Percentiles rank a stretch among this genome's conserved stretches.
phyloP scores from a whole-genome alignment of 768 basidiomycete species.

The Omphalotus guepiniiformis region DNA sequence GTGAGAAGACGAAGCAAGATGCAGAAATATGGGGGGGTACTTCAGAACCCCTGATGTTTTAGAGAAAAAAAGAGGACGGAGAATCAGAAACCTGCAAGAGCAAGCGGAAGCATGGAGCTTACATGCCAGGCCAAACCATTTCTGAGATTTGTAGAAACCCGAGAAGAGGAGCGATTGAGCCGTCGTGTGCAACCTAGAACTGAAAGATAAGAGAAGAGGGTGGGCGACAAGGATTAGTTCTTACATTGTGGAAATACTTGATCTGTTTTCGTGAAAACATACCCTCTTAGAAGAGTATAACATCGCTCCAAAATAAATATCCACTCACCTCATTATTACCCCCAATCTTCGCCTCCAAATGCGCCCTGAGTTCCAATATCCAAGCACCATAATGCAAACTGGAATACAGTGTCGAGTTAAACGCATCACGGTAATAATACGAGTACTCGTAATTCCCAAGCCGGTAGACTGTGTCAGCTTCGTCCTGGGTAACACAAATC shows the following conservation, averaged over 20 bases:
- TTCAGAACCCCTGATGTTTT: constrained; percentile 37
- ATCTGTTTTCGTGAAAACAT: constrained; percentile 22
- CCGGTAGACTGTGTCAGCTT: constrained; percentile 48
- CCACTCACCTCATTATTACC: constrained; percentile 36
- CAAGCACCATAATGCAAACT: constrained; percentile 43
- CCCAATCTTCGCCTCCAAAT: constrained; percentile 32
- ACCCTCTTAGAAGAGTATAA: too few relatives aligned
- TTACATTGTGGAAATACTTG: constrained; percentile 41
- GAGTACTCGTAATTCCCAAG: constrained; percentile 61
- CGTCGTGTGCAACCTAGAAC: constrained; percentile 42
- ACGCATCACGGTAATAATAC: constrained; percentile 45
- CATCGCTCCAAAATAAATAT: neutral
- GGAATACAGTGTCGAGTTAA: constrained; percentile 37
- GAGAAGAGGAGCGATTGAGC: constrained; percentile 44
- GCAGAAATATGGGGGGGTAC: constrained; percentile 17
- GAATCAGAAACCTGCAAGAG: neutral
- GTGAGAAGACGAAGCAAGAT: neutral
- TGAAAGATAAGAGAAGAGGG: neutral
- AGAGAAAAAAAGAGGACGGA: neutral
- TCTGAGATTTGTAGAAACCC: constrained; percentile 44
- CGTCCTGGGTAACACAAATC: constrained; percentile 38
- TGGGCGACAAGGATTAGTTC: constrained; percentile 6
- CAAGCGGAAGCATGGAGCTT: constrained; percentile 7
- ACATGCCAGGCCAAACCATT: constrained; percentile 58
- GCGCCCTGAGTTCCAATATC: constrained; percentile 40